Evolutionary conservation across 352 stramenopile genomes (phyloP), one percentile per base, ranked within the genome.

Genomic region (Ophiocytium majus): DNA sequence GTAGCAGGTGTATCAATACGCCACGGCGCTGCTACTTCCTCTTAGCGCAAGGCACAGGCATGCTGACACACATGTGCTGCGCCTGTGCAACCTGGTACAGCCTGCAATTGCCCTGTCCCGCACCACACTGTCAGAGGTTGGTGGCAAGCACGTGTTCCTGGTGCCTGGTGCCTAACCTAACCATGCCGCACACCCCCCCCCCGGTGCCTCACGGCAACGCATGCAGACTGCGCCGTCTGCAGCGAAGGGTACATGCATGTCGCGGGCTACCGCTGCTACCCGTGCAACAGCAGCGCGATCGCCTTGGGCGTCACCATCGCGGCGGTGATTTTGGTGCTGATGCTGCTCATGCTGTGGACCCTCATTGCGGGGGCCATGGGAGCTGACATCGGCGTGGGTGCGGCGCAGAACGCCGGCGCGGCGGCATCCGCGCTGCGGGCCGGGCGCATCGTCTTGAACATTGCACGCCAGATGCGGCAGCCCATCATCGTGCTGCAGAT

Each of bases 401-500:
- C 5, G 5, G 43, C 43, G 14, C 43, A 57, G 43, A 57, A 5
- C 5, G 43, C 14, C 5, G 43, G 43, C 5, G 14, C 5, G 5
- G 14, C 43, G 43, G 43, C 43, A 57, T 5, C 43, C 5, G 43
- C 43, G 14, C 14, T 57, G 43, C 43, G 43, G 43, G 43, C 43
- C 5, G 43, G 43, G 5, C 5, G 14, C 43, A 14, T 57, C 5
- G 5, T 57, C 43, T 57, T 57, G 43, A 14, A 5, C 5, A 14
- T 57, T 5, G 43, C 43, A 57, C 43, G 43, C 5, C 43, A 81
- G 75, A 28, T 81, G 31, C 75, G 75, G 32, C n/a, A 31, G 19
- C 19, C 75, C 17, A 31, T 57, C 50, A 50, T 81, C 34, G 75
- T 81, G 17, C 17, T 81, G 28, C 31, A 37, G 23, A 43, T 81